Base-by-base conservation (phyloP, 208 protist species). In the Acanthamoeba rhysodes region DNA sequence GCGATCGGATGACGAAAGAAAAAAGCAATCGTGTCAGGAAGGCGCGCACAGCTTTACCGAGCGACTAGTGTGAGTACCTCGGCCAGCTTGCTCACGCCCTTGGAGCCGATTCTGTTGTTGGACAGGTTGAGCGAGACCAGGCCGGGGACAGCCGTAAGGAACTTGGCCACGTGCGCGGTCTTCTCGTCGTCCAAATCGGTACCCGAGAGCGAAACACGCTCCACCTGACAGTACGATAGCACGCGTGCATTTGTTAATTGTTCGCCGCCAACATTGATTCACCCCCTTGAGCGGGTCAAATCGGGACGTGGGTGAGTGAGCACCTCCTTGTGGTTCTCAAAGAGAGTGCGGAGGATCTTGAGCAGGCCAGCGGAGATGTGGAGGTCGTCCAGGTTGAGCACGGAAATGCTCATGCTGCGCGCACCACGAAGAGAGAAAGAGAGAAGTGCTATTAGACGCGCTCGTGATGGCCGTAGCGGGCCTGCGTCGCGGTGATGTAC, bases 171-270 rank as follows among this genome's bases (percentile, higher is more conserved):
- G 7, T 55, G 24, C 22, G 48, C 82, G 1, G 34, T 41, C 37
- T 90, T 68, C 57, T 90, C 57, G 57, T 90, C 82, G 29, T 68
- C 82, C 50, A 90, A 16, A 24, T 90, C 50, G 12, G 82, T 90
- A 6, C 37, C 57, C 53, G 82, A 70, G 5, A 90, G 57, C 53
- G 53, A 70, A 24, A 90, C 48, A 9, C 82, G 82, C 76, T 85
- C 76, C 66, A 72, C 66, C 66, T 72, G 7, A 5, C 4, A 57
- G 18, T 2, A 16, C 9, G 12, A 24, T 24, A 62, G 4, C 41
- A 45, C 41, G 41, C 4, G 41, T 5, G 41, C 41, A 45, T 45
- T 45, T 6, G 41, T 45, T 8, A 45, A 45, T 45, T 45, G 41
- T 45, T 2, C 41, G 41, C 41, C 41, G 41, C 41, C 41, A 45